Evolutionary conservation across 2,329 filamentous ascomycete species (phyloP).

Genomic region (Colletotrichum nymphaeae): DNA sequence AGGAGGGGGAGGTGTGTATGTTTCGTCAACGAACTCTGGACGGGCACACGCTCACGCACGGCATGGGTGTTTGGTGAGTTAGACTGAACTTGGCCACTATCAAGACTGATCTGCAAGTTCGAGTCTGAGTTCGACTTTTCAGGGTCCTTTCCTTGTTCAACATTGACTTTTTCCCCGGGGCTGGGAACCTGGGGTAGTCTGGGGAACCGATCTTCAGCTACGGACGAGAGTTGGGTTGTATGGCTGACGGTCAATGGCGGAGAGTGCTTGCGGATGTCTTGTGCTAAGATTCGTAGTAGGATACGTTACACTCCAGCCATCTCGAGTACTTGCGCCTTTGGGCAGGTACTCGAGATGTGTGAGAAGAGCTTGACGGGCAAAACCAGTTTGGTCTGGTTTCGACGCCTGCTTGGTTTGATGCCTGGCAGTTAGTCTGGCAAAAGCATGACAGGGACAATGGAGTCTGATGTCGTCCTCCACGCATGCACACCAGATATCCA

Average conservation of each 20-base stretch:
- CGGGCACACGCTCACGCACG: not conserved
- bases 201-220: not conserved
- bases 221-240: not conserved
- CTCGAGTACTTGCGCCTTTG: not conserved
- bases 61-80: not conserved
- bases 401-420: not conserved
- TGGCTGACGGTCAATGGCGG: not conserved
- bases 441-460: not conserved
- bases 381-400: not conserved
- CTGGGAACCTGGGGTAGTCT: constrained; percentile 1
- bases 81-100: not conserved
- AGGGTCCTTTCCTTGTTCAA: constrained; percentile 19
- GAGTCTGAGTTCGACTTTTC: not conserved
- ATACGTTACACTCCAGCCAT: constrained; percentile 3
- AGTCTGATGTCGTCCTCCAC: not conserved
- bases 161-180: not conserved
- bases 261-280: not conserved
- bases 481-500: constrained; percentile 16
- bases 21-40: constrained; percentile 22
- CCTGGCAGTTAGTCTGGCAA: not conserved
- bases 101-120: constrained; percentile 2
- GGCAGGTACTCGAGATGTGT: not conserved
- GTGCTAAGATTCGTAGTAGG: not conserved
- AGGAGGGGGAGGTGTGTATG: constrained; percentile 14
- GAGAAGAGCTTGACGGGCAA: not conserved